Base-by-base conservation (phyloP, 345 rosid genomes). In the Gossypium raimondii region DNA sequence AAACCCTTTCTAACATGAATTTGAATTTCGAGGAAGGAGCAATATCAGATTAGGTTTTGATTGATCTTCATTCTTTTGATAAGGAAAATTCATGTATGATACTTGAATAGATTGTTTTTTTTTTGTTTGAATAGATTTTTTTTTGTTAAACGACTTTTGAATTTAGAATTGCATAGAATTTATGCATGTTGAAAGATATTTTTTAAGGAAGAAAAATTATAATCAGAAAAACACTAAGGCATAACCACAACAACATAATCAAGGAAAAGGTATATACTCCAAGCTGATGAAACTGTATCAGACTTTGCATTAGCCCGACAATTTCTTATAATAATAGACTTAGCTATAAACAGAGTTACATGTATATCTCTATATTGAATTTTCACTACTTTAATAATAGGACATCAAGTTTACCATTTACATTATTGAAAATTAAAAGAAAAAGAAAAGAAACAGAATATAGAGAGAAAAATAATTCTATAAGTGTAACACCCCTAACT, bases 261-360 rank as follows among this genome's bases (percentile, higher is more conserved):
- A 18, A 8, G 75, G 70, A 78, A 73, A 34, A 85, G 60, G 64
- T 3, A 48, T 86, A 55, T 93, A 95, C 99, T 92, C 99, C 98
- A 95, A 12, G 99, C 89, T 34, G 99, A 88, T 79, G 93, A 79
- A 78, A 95, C 92, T 90, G 81, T 95, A 81, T 88, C 94, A 67
- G 94, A 93, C 84, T 95, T 95, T 70, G 89, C 96, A 84, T 90
- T 85, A 41, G 81, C 86, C 67, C 90, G 82, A 79, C 97, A 91
- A 80, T 95, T 95, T 77, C 97, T 88, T 66, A 91, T 90, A 75
- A 93, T 94, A 75, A 89, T 81, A 73, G 67, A 83, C 84, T 90
- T 95, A 51, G 92, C 88, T 75, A 97, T 95, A 81, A 95, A 95
- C 62, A 85, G 85, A 73, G 97, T 96, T 80, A 95, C 87, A 48